Conservation (phyloP, 768 basidiomycete genomes). For the Gymnopilus dilepis region DNA sequence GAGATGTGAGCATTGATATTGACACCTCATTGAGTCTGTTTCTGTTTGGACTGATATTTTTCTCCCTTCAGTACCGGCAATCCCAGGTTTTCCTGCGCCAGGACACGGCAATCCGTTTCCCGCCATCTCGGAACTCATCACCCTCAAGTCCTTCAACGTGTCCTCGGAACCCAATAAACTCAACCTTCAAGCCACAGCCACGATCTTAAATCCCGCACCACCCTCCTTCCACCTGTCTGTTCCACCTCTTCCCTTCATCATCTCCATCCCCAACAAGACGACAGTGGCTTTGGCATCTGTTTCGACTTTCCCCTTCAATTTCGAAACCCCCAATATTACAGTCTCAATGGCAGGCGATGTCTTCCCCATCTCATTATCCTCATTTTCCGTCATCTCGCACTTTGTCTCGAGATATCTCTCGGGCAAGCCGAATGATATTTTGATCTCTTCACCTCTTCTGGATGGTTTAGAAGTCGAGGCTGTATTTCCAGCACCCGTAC, state of each 20-base stretch:
- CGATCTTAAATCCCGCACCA: slow-evolving; percentile 62
- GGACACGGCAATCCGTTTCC: slow-evolving; percentile 58
- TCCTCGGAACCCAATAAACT: slow-evolving; percentile 39
- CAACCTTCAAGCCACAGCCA: slow-evolving; percentile 56
- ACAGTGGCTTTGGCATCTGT: slow-evolving; percentile 58
- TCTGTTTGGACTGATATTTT: slow-evolving; percentile 8
- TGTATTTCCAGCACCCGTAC: slow-evolving; percentile 68
- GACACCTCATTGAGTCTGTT: slow-evolving; percentile 10
- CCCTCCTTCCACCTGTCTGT: slow-evolving; percentile 50
- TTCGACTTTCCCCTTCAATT: slow-evolving; percentile 56
- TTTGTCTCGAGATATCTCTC: slow-evolving; percentile 73
- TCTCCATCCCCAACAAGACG: slow-evolving; percentile 23
- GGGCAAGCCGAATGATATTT: slow-evolving; percentile 57
- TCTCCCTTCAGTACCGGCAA: slow-evolving; percentile 52
- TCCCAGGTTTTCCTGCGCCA: slow-evolving; percentile 71
- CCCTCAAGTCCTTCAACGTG: slow-evolving; percentile 59
- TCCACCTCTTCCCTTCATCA: slow-evolving; percentile 63
- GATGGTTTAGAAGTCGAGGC: slow-evolving; percentile 51
- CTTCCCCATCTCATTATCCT: slow-evolving; percentile 50
- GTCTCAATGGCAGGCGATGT: slow-evolving; percentile 60
- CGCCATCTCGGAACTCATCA: slow-evolving; percentile 60
- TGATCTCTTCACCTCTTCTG: slow-evolving; percentile 57
- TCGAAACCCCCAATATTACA: slow-evolving; percentile 74
- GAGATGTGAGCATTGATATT: slow-evolving; percentile 52
- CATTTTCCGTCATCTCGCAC: slow-evolving; percentile 54